phyloP scores from a whole-genome alignment of 164 flowering plant genomes.

The Aristolochia californica region DNA sequence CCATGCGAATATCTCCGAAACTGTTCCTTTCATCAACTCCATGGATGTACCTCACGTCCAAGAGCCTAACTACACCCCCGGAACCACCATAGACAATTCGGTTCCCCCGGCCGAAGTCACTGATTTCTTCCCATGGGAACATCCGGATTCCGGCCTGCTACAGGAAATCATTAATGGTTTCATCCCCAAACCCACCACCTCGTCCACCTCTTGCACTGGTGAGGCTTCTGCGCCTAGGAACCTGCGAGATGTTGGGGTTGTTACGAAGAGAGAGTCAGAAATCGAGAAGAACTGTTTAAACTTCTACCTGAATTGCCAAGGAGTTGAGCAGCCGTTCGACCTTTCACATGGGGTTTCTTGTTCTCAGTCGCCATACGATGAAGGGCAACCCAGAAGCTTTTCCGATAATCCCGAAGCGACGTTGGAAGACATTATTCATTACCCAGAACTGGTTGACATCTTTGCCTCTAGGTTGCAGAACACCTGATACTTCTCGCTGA shows the following conservation, averaged over 20 bases:
- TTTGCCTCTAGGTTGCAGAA: slow-evolving; percentile 37
- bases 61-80: background rate
- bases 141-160: slow-evolving; percentile 51
- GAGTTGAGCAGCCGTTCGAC: background rate
- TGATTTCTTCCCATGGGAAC: slow-evolving; percentile 39
- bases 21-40: background rate
- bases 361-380: background rate
- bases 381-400: slow-evolving; percentile 2
- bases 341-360: background rate
- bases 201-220: background rate
- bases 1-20: background rate
- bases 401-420: slow-evolving; percentile 8
- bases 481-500: too few species aligned
- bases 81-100: background rate
- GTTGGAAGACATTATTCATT: slow-evolving; percentile 34
- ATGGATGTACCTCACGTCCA: slow-evolving; percentile 5
- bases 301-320: slow-evolving; percentile 10
- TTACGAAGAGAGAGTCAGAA: slow-evolving; percentile 5
- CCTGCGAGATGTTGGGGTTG: background rate
- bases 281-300: slow-evolving; percentile 3
- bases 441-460: slow-evolving; percentile 33
- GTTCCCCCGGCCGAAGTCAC: slow-evolving; percentile 4
- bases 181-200: slow-evolving; percentile 28
- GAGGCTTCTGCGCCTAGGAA: background rate
- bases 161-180: slow-evolving; percentile 57